These are phyloP conservation scores for Albophoma yamanashiensis DNA, from an alignment of 2,329 filamentous ascomycete species.

Conservation along the genomic window DNA sequence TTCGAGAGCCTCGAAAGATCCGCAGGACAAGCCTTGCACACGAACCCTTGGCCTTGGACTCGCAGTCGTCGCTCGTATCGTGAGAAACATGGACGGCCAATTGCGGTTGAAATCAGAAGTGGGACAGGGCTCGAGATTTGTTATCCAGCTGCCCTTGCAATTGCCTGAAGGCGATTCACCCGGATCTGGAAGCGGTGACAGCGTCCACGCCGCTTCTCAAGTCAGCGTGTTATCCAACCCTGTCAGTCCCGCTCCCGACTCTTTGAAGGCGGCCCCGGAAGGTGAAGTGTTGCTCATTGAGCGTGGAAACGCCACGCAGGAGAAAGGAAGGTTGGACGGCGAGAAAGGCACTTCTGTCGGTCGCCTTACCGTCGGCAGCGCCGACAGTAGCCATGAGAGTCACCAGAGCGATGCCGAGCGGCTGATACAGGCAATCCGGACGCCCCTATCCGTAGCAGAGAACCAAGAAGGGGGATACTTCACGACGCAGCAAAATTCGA, in stretches of 20 bases:
- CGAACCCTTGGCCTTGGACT: slow-evolving; percentile 66
- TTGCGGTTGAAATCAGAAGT: slow-evolving; percentile 74
- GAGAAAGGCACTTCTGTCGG: slow-evolving; percentile 11
- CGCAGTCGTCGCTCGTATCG: slow-evolving; percentile 76
- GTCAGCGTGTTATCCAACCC: slow-evolving; percentile 4
- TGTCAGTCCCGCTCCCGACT: slow-evolving; percentile 10
- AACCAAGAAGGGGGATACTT: slow-evolving; percentile 21
- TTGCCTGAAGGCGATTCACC: slow-evolving; percentile 36
- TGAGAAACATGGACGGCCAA: slow-evolving; percentile 87
- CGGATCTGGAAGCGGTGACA: slow-evolving; percentile 9
- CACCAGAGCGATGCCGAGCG: slow-evolving; percentile 54
- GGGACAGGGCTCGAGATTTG: slow-evolving; percentile 72
- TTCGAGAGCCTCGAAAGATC: slow-evolving; percentile 7
- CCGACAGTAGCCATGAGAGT: slow-evolving; percentile 31
- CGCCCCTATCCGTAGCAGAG: slow-evolving; percentile 35
- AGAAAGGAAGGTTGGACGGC: slow-evolving; percentile 3
- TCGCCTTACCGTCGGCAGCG: slow-evolving; percentile 26
- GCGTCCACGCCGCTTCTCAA: background rate
- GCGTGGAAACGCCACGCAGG: slow-evolving; percentile 16
- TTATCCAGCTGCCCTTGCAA: slow-evolving; percentile 67
- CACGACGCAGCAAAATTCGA: slow-evolving; percentile 5
- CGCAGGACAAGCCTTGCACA: slow-evolving; percentile 18
- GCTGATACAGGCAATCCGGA: slow-evolving; percentile 61
- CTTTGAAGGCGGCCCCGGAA: slow-evolving; percentile 19
- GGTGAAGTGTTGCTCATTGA: slow-evolving; percentile 55